These are phyloP conservation scores for Fagopyrum tataricum DNA, from an alignment of 148 eudicot genomes.

Conservation along the genomic window DNA sequence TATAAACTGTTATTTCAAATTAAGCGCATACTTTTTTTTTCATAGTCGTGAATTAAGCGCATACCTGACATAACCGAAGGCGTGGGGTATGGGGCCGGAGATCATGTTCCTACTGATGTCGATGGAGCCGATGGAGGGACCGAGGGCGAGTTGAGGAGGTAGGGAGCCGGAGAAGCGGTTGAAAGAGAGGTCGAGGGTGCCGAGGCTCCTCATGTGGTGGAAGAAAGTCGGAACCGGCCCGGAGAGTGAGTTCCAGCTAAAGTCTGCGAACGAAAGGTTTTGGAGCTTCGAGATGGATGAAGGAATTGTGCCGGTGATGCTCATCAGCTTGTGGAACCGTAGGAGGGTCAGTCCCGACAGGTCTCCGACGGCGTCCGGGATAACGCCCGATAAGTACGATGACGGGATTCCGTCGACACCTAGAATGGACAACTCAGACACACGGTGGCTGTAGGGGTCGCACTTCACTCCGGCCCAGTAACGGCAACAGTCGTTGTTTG, in stretches of 20 bases:
- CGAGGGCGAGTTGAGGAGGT: slow-evolving; percentile 21
- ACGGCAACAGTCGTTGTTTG: neutral
- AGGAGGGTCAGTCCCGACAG: neutral
- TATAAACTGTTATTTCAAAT: too few relatives aligned
- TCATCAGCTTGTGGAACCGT: neutral
- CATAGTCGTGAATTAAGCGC: too few relatives aligned
- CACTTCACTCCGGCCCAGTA: neutral
- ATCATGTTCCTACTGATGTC: slow-evolving; percentile 28
- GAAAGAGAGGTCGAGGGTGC: slow-evolving; percentile 19
- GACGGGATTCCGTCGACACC: neutral
- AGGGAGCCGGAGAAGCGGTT: slow-evolving; percentile 29
- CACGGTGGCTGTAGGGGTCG: neutral
- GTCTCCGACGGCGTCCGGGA: neutral
- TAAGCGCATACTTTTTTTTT: too few relatives aligned
- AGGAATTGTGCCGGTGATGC: neutral
- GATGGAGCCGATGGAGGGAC: slow-evolving; percentile 16
- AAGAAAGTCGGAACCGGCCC: too few relatives aligned
- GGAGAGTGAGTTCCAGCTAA: too few relatives aligned
- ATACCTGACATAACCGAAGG: slow-evolving; percentile 17
- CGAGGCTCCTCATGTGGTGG: slow-evolving; percentile 17
- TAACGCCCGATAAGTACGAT: neutral
- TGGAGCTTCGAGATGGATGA: too few relatives aligned
- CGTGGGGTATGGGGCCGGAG: slow-evolving; percentile 32
- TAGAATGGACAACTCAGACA: neutral
- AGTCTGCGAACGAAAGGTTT: too few relatives aligned